These are phyloP conservation scores for Pseudogymnoascus destructans DNA, from an alignment of 2,329 filamentous ascomycete genomes.

Conservation along the genomic window DNA sequence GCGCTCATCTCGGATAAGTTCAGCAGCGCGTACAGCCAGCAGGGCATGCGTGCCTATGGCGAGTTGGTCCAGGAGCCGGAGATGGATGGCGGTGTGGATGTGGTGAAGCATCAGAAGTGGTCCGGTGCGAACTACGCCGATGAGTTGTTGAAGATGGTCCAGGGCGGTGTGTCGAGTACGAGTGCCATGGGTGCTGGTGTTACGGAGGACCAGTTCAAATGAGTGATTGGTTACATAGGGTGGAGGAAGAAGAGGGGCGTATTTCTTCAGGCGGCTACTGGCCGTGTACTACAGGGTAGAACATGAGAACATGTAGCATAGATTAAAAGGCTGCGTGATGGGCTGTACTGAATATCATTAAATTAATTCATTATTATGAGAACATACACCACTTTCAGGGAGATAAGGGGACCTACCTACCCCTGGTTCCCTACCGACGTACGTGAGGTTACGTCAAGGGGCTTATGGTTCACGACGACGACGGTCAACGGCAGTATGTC, in stretches of 20 bases:
- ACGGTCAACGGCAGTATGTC: neutral
- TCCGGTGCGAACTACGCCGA: constrained; percentile 89
- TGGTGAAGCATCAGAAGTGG: constrained; percentile 99
- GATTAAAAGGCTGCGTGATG: neutral
- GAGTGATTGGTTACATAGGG: constrained; percentile 5
- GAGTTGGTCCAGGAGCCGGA: constrained; percentile 97
- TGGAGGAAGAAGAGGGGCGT: neutral
- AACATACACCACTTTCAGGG: neutral
- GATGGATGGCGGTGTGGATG: constrained; percentile 80
- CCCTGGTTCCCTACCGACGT: neutral
- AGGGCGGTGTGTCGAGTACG: constrained; percentile 79
- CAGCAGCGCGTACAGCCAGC: constrained; percentile 62
- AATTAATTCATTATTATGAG: neutral
- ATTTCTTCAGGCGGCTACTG: neutral
- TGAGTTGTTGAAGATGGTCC: constrained; percentile 93
- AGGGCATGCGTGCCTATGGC: constrained; percentile 92
- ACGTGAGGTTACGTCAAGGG: neutral
- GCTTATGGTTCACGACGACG: neutral
- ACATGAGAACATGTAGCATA: neutral
- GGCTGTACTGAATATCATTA: neutral
- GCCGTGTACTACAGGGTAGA: neutral
- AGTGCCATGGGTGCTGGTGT: constrained; percentile 96
- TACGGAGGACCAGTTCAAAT: constrained; percentile 92
- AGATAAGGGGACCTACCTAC: neutral
- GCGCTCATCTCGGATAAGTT: constrained; percentile 86